A percentile compares a stretch with the other conserved stretches of the same genome.
Conservation (phyloP, 148 eudicot species). For the Fagopyrum tataricum region DNA sequence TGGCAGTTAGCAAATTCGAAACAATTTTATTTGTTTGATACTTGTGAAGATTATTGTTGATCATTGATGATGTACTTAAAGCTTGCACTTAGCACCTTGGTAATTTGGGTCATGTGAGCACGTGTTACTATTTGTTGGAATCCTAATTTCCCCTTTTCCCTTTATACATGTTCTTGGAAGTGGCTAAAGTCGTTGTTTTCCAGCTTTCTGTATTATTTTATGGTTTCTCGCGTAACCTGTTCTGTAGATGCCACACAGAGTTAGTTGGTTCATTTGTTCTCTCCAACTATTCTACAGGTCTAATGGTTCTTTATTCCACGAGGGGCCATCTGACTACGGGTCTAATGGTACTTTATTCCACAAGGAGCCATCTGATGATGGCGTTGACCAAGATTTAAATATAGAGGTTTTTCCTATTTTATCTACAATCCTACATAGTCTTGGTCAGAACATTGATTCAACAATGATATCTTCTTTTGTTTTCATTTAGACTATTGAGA, state of each 20-base stretch:
- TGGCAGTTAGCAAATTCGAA: background rate
- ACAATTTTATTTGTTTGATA: background rate
- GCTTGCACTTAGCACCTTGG: background rate
- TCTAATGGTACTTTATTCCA: background rate
- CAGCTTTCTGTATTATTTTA: background rate
- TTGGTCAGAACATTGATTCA: background rate
- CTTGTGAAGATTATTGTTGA: background rate
- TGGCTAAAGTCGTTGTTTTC: background rate
- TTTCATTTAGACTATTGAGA: conserved; percentile 25
- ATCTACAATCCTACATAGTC: background rate
- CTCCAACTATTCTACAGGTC: background rate
- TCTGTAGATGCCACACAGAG: background rate
- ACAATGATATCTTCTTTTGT: conserved; percentile 8
- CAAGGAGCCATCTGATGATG: background rate
- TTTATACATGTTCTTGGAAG: background rate
- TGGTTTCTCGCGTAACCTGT: background rate
- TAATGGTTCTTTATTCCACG: background rate
- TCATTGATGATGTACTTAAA: background rate
- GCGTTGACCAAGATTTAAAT: conserved; percentile 2
- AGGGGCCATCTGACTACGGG: background rate
- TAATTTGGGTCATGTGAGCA: background rate
- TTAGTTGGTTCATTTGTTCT: background rate
- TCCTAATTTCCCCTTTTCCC: background rate
- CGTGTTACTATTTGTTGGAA: background rate
- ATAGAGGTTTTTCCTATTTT: background rate